A percentile compares a stretch with the other conserved stretches of the same genome.
These are phyloP conservation scores for Akebia trifoliata DNA, from an alignment of 164 flowering plant species.

Conservation along the genomic window DNA sequence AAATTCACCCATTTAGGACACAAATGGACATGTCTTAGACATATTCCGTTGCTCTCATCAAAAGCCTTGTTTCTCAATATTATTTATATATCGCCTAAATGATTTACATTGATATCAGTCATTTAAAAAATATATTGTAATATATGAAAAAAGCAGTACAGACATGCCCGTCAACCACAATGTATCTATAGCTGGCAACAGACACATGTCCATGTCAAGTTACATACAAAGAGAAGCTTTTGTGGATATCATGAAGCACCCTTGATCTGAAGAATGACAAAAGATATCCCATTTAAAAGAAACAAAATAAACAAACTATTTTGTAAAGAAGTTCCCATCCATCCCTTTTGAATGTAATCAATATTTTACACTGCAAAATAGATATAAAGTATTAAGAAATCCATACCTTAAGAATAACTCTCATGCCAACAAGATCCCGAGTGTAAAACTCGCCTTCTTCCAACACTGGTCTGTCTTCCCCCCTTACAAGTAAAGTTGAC, in stretches of 20 bases:
- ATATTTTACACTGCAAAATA: not conserved
- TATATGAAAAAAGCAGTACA: not conserved
- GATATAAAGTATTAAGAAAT: conserved; percentile 1
- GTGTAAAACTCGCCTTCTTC: conserved; percentile 84
- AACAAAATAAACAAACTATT: not conserved
- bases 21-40: too few species aligned
- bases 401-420: conserved; percentile 77
- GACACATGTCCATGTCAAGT: too few species aligned
- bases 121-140: not conserved
- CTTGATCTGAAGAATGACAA: not conserved
- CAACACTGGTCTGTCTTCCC: conserved; percentile 68
- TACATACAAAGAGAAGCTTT: not conserved
- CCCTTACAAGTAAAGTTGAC: conserved; percentile 63
- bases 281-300: not conserved
- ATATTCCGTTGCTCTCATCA: too few species aligned
- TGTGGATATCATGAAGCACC: conserved; percentile 2
- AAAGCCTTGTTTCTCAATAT: not conserved
- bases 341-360: not conserved
- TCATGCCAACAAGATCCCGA: conserved; percentile 92
- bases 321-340: not conserved
- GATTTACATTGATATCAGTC: not conserved
- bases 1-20: too few species aligned
- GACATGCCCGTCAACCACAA: not conserved
- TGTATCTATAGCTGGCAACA: too few species aligned
- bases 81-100: not conserved